Conservation (phyloP, 1,139 yeast species). For the Debaryomyces nepalensis region DNA sequence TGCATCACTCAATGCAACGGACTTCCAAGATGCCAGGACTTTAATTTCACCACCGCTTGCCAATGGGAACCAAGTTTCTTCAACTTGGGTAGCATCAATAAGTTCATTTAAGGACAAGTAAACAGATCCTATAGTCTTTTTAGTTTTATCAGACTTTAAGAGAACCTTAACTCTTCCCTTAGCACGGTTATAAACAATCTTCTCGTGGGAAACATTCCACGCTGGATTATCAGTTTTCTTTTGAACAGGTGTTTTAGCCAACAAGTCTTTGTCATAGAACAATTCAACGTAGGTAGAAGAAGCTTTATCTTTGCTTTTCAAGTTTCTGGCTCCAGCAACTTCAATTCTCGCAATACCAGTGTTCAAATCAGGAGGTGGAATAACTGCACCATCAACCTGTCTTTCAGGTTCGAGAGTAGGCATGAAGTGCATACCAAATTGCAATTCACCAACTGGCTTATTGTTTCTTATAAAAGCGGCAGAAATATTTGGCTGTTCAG, state of each 20-base stretch:
- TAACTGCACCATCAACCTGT: constrained; percentile 82
- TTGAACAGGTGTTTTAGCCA: constrained; percentile 58
- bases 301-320: constrained; percentile 47
- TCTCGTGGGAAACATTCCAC: constrained; percentile 70
- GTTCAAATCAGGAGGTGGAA: constrained; percentile 89
- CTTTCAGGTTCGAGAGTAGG: constrained; percentile 78
- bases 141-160: constrained; percentile 59
- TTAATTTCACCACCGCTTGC: constrained; percentile 74
- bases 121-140: constrained; percentile 62
- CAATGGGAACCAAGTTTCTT: constrained; percentile 75
- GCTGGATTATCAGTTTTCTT: constrained; percentile 71
- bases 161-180: constrained; percentile 68
- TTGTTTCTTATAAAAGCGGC: constrained; percentile 75
- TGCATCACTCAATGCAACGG: constrained; percentile 71
- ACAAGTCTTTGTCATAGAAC: constrained; percentile 61
- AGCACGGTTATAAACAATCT: constrained; percentile 74
- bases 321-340: constrained; percentile 56
- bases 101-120: constrained; percentile 70
- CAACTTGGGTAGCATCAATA: constrained; percentile 77
- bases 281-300: constrained; percentile 75
- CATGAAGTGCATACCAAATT: constrained; percentile 72
- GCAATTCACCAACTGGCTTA: constrained; percentile 76
- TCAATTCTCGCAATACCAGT: constrained; percentile 82
- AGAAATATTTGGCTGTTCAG: constrained; percentile 54
- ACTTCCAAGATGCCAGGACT: constrained; percentile 78